Percentiles rank a stretch among this genome's conserved stretches.
Evolutionary conservation across 495 filamentous ascomycete species (phyloP).

Genomic region (Articulospora tetracladia): DNA sequence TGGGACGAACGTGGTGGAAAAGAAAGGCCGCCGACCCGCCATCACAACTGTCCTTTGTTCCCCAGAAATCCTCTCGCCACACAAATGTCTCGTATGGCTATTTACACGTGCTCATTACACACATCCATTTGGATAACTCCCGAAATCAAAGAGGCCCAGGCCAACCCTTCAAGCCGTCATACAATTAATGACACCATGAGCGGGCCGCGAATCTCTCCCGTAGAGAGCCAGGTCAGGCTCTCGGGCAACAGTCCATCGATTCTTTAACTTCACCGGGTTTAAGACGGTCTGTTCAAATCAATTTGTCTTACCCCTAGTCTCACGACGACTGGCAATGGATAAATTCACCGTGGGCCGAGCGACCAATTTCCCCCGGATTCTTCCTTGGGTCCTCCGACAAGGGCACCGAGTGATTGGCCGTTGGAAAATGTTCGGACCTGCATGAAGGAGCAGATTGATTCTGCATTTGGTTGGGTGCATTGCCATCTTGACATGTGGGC

Average conservation of each 20-base stretch:
- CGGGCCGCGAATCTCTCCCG: conserved; percentile 10
- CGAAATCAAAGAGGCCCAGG: neutral
- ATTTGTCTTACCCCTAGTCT: neutral
- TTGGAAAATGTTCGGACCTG: conserved; percentile 6
- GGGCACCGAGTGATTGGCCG: neutral
- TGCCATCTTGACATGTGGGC: neutral
- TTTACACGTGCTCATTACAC: neutral
- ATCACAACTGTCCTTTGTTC: neutral
- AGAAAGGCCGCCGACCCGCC: neutral
- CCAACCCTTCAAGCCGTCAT: neutral
- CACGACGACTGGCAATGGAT: neutral
- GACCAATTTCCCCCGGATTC: conserved; percentile 13
- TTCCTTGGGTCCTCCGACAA: neutral
- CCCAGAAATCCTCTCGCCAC: neutral
- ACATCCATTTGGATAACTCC: neutral
- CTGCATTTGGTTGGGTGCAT: conserved; percentile 7
- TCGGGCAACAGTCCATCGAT: neutral
- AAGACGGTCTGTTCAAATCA: conserved; percentile 2
- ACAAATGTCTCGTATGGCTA: neutral
- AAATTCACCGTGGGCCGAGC: conserved; percentile 5
- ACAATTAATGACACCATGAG: conserved; percentile 8
- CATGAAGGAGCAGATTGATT: conserved; percentile 15
- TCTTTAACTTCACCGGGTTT: neutral
- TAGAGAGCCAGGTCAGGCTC: neutral
- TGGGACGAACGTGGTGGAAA: conserved; percentile 2